These are phyloP conservation scores for Arthrobotrys conoides DNA, from an alignment of 2,329 filamentous ascomycete genomes.

Conservation along the genomic window DNA sequence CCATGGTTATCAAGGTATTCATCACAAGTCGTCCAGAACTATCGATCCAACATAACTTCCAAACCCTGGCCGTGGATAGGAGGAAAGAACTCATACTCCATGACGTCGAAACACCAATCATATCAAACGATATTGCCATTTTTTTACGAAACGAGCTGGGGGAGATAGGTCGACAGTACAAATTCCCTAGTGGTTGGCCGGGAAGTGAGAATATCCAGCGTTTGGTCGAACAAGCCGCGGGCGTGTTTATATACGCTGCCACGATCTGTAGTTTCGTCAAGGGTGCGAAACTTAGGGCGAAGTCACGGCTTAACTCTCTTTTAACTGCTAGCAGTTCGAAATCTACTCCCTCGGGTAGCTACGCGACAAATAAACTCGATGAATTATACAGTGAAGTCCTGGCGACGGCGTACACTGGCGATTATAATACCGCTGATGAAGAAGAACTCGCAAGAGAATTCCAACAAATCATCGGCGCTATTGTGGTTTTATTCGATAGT, in stretches of 20 bases:
- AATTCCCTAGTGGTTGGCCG: slow-evolving; percentile 44
- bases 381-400: slow-evolving; percentile 20
- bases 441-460: no score
- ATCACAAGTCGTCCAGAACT: slow-evolving; percentile 63
- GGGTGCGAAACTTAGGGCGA: no score
- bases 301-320: no score
- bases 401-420: neutral
- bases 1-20: slow-evolving; percentile 22
- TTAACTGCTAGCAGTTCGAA: no score
- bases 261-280: slow-evolving; percentile 64
- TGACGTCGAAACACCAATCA: slow-evolving; percentile 7
- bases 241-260: slow-evolving; percentile 64
- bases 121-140: no score
- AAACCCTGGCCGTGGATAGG: slow-evolving; percentile 15
- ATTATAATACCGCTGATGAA: no score
- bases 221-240: slow-evolving; percentile 60
- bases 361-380: slow-evolving; percentile 15
- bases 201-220: slow-evolving; percentile 51
- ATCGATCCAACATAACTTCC: slow-evolving; percentile 48
- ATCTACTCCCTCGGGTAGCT: no score
- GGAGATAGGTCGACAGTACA: slow-evolving; percentile 17
- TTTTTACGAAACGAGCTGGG: no score
- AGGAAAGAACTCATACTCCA: neutral
- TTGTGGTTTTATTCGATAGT: slow-evolving; percentile 7
- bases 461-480: neutral